Evolutionary conservation across 805 yeast species (phyloP).

Genomic region (Suhomyces tanzawaensis): DNA sequence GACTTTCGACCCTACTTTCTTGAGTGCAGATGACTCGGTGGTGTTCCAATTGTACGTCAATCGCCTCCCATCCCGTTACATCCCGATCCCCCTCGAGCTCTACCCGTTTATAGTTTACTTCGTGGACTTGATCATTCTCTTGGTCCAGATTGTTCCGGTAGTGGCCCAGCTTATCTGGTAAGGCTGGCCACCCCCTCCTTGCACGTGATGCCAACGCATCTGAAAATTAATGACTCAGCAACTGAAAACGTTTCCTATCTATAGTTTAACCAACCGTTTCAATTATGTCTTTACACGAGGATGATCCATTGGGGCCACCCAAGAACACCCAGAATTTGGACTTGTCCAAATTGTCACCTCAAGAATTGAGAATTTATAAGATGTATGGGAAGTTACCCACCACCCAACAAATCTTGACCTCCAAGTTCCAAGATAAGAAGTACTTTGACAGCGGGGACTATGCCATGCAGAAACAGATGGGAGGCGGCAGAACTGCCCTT

Average conservation of each 20-base stretch:
- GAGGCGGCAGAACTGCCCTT: constrained; percentile 21
- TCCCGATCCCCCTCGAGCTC: constrained; percentile 36
- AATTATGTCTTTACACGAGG: constrained; percentile 37
- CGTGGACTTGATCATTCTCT: constrained; percentile 18
- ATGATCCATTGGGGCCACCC: constrained; percentile 52
- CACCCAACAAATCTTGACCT: constrained; percentile 68
- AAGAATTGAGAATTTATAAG: constrained; percentile 73
- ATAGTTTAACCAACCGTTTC: not conserved
- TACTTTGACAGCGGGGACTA: constrained; percentile 94
- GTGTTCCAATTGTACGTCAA: constrained; percentile 26
- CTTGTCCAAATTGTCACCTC: constrained; percentile 61
- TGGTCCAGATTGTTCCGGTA: constrained; percentile 6
- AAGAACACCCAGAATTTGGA: constrained; percentile 48
- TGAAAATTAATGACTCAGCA: constrained; percentile 6
- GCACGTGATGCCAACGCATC: not conserved
- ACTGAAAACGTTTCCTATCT: constrained; percentile 2
- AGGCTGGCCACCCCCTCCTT: too few relatives aligned
- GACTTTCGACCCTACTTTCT: constrained; percentile 13
- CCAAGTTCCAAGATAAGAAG: constrained; percentile 81
- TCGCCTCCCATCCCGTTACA: constrained; percentile 21
- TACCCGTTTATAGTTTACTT: constrained; percentile 26
- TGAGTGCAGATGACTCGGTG: constrained; percentile 12
- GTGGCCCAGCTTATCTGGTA: not conserved
- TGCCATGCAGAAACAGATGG: constrained; percentile 63
- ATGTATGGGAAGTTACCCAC: constrained; percentile 87